Evolutionary conservation across 2,329 filamentous ascomycete genomes (phyloP).

Genomic region (Fusarium mexicanum): DNA sequence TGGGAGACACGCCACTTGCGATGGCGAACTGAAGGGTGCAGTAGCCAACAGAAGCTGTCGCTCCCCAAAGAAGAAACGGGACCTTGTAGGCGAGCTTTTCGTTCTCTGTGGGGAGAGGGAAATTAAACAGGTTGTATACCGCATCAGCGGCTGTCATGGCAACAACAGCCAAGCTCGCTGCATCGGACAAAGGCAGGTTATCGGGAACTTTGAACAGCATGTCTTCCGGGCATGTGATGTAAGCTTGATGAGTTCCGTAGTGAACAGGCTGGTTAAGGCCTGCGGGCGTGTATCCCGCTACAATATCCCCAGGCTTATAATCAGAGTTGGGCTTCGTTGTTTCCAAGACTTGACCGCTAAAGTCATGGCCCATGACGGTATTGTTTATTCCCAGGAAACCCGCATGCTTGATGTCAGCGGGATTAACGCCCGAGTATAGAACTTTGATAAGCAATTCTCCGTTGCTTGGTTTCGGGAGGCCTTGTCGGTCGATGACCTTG

Average conservation of each 20-base stretch:
- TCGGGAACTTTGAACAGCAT: neutral
- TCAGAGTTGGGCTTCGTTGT: neutral
- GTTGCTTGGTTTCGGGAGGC: neutral
- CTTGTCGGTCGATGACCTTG: neutral
- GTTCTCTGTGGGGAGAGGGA: fast-evolving
- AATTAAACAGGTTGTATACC: neutral
- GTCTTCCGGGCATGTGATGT: neutral
- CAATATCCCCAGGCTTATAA: neutral
- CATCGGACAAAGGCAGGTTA: fast-evolving
- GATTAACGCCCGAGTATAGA: neutral
- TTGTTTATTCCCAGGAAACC: neutral
- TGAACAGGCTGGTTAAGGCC: neutral
- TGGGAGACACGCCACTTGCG: neutral
- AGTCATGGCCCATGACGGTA: neutral
- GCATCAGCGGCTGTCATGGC: neutral
- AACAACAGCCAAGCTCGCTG: neutral
- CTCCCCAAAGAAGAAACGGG: neutral
- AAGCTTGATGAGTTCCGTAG: neutral
- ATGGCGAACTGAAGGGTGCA: neutral
- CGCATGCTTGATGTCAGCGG: neutral
- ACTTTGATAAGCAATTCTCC: neutral
- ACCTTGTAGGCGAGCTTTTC: fast-evolving
- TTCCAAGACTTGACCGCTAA: neutral
- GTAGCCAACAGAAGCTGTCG: neutral
- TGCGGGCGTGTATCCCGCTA: neutral